Evolutionary conservation across 805 yeast species (phyloP).

Genomic region (Cephaloascus albidus): DNA sequence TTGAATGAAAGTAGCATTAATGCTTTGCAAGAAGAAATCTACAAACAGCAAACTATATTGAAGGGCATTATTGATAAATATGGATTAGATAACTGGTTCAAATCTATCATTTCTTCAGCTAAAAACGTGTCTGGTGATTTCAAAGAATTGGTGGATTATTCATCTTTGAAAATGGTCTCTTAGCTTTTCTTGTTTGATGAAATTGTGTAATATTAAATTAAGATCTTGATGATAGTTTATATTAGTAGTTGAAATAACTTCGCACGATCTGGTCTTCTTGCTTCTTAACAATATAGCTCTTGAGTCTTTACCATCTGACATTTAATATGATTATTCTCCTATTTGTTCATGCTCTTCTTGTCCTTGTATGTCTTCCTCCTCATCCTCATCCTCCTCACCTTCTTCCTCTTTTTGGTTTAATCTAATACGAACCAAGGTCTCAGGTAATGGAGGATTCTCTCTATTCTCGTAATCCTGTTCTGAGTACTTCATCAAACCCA

Average conservation of each 20-base stretch:
- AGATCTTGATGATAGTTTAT: too few species aligned
- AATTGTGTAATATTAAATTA: background rate
- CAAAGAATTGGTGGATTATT: background rate
- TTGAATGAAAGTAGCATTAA: background rate
- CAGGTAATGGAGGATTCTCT: slow-evolving; percentile 44
- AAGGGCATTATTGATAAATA: slow-evolving; percentile 7
- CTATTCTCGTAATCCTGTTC: slow-evolving; percentile 29
- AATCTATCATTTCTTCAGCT: slow-evolving; percentile 6
- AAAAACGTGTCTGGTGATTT: background rate
- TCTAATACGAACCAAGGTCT: slow-evolving; percentile 51
- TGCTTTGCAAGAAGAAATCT: background rate
- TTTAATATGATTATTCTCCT: too few species aligned
- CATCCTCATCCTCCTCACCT: too few species aligned
- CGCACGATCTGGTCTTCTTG: too few species aligned
- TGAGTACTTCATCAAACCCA: slow-evolving; percentile 35
- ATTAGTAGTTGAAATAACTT: too few species aligned
- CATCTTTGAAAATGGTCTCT: background rate
- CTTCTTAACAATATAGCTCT: too few species aligned
- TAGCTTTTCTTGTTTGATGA: too few species aligned
- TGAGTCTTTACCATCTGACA: too few species aligned
- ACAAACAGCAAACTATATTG: slow-evolving; percentile 6
- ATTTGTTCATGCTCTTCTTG: too few species aligned
- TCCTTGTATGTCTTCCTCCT: too few species aligned
- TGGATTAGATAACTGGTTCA: slow-evolving; percentile 16
- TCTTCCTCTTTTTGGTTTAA: slow-evolving; percentile 28